These are phyloP conservation scores for Annona squamosa DNA, from an alignment of 164 flowering plant species.

Conservation along the genomic window DNA sequence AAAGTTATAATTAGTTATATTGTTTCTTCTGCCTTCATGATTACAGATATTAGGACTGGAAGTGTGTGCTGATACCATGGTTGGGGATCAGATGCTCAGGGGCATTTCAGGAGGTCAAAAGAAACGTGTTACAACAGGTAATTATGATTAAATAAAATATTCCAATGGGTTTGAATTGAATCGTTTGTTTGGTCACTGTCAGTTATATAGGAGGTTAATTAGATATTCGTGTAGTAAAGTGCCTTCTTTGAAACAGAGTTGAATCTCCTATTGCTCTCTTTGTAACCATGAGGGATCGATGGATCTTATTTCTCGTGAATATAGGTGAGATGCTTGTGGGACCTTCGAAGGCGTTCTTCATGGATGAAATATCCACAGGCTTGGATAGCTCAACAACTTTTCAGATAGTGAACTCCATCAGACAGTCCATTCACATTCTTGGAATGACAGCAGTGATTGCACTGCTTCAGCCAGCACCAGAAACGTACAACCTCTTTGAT, in stretches of 20 bases:
- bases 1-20: not conserved
- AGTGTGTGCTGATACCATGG: conserved; percentile 24
- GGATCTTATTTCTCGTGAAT: not conserved
- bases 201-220: not conserved
- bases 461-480: conserved; percentile 80
- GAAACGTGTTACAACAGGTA: conserved; percentile 25
- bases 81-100: conserved; percentile 22
- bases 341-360: conserved; percentile 27
- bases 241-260: not conserved
- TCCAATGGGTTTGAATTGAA: not conserved
- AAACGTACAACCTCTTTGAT: conserved; percentile 66
- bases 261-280: not conserved
- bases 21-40: not conserved
- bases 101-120: conserved; percentile 26
- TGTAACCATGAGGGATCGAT: not conserved
- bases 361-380: conserved; percentile 35
- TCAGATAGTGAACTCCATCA: conserved; percentile 54
- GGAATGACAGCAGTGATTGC: conserved; percentile 58
- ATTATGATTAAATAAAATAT: not conserved
- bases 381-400: conserved; percentile 57
- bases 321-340: conserved; percentile 55
- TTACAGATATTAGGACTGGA: conserved; percentile 24
- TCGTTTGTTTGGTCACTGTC: not conserved
- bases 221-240: too few relatives aligned
- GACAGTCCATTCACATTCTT: conserved; percentile 45